These are phyloP conservation scores for Candida sp. DNA, from an alignment of 1,139 yeast genomes.

Conservation along the genomic window DNA sequence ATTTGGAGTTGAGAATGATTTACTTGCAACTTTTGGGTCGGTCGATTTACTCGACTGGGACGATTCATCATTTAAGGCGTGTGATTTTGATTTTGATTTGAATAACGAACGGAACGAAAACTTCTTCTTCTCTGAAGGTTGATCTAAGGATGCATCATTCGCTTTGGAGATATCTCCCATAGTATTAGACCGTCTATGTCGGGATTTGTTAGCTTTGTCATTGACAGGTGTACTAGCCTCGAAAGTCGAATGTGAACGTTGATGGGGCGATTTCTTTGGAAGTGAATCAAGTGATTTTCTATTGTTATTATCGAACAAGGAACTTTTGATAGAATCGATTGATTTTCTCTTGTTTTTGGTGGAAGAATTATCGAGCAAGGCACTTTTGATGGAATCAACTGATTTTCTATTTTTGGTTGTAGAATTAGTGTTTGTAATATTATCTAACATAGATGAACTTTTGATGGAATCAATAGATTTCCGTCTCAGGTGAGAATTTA, in stretches of 20 bases:
- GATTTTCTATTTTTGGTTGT: too few species aligned
- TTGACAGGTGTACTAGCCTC: not conserved
- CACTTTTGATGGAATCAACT: too few species aligned
- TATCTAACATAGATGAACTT: not conserved
- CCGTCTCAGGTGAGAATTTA: not conserved
- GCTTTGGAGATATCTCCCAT: constrained; percentile 18
- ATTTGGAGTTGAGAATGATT: constrained; percentile 30
- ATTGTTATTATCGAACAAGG: too few species aligned
- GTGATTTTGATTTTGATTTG: constrained; percentile 30
- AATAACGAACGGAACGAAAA: constrained; percentile 41
- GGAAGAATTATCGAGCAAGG: too few species aligned
- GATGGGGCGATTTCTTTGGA: not conserved
- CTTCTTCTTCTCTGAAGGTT: constrained; percentile 17
- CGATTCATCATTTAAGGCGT: constrained; percentile 17
- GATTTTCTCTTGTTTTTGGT: not conserved
- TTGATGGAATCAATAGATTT: not conserved
- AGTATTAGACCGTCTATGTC: constrained; percentile 8
- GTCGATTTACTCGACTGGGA: constrained; percentile 1
- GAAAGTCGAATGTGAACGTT: not conserved
- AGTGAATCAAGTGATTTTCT: too few species aligned
- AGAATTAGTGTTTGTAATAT: too few species aligned
- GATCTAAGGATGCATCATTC: constrained; percentile 5
- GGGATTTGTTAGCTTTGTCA: not conserved
- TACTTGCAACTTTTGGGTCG: constrained; percentile 14
- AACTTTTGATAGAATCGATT: not conserved